phyloP scores from a whole-genome alignment of 768 basidiomycete species.

The Hygrophoropsis aurantiaca region DNA sequence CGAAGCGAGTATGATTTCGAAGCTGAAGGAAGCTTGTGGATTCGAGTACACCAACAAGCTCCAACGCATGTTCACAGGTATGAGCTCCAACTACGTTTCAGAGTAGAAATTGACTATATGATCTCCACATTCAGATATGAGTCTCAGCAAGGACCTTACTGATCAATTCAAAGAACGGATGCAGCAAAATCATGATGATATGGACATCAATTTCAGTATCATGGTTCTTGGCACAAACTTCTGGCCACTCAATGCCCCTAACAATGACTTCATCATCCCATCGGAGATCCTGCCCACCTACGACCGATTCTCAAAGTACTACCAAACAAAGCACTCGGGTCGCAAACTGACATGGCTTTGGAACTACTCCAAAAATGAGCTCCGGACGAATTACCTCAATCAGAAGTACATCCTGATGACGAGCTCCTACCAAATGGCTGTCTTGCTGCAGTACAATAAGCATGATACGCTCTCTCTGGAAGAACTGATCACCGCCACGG shows the following conservation, averaged over 20 bases:
- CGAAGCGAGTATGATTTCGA: slow-evolving; percentile 97
- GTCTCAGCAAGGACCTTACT: slow-evolving; percentile 91
- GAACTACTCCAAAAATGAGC: slow-evolving; percentile 97
- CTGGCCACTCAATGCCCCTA: slow-evolving; percentile 88
- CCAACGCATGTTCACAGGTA: slow-evolving; percentile 95
- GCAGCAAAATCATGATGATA: slow-evolving; percentile 81
- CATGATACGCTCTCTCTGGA: slow-evolving; percentile 82
- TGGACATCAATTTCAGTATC: slow-evolving; percentile 87
- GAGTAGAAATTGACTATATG: too few species aligned
- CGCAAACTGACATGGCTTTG: slow-evolving; percentile 97
- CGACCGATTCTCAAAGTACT: slow-evolving; percentile 90
- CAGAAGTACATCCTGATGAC: slow-evolving; percentile 97
- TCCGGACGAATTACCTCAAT: slow-evolving; percentile 87
- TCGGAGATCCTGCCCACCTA: slow-evolving; percentile 84
- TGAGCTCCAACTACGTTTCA: slow-evolving; percentile 10
- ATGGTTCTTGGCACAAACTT: slow-evolving; percentile 95
- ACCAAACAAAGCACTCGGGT: slow-evolving; percentile 90
- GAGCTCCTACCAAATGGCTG: slow-evolving; percentile 91
- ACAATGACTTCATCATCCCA: slow-evolving; percentile 87
- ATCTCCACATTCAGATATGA: slow-evolving; percentile 70
- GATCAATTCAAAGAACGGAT: slow-evolving; percentile 94
- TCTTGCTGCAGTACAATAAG: slow-evolving; percentile 92
- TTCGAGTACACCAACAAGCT: slow-evolving; percentile 97
- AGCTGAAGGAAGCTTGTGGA: slow-evolving; percentile 94
- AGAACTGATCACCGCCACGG: slow-evolving; percentile 78